These are phyloP conservation scores for Gossypium aridum DNA, from an alignment of 441 rosid species.

Conservation along the genomic window DNA sequence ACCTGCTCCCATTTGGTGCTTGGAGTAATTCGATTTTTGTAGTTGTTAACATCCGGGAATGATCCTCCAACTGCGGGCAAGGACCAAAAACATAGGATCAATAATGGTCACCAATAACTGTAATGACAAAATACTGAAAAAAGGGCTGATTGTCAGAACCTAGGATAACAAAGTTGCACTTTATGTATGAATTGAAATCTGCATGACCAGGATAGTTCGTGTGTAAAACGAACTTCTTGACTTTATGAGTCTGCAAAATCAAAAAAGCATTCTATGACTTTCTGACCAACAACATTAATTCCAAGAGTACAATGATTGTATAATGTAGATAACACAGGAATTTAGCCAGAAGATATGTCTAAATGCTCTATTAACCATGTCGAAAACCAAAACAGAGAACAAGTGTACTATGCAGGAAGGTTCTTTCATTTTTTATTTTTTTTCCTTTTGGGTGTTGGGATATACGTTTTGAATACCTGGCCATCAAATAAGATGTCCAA, in stretches of 20 bases:
- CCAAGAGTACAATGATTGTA: neutral
- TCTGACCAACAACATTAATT: constrained; percentile 1
- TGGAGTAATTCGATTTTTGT: constrained; percentile 63
- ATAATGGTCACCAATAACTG: neutral
- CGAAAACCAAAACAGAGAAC: neutral
- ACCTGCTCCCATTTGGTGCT: constrained; percentile 95
- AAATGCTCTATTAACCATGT: neutral
- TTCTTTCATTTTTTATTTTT: neutral
- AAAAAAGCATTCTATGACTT: constrained; percentile 4
- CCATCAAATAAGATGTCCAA: constrained; percentile 96
- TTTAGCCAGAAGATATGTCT: neutral
- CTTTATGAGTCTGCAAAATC: constrained; percentile 78
- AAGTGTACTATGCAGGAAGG: neutral
- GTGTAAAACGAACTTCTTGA: constrained; percentile 93
- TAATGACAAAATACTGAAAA: constrained; percentile 11
- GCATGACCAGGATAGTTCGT: constrained; percentile 98
- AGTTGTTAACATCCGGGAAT: constrained; percentile 40
- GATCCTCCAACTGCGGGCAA: constrained; percentile 38
- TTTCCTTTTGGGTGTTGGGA: neutral
- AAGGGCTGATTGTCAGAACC: constrained; percentile 37
- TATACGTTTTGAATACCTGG: constrained; percentile 40
- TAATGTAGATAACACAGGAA: neutral
- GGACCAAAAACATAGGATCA: constrained; percentile 16
- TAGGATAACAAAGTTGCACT: constrained; percentile 80
- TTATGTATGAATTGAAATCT: constrained; percentile 91